Conservation (phyloP, 2,329 filamentous ascomycete genomes). For the Fusarium camptoceras region DNA sequence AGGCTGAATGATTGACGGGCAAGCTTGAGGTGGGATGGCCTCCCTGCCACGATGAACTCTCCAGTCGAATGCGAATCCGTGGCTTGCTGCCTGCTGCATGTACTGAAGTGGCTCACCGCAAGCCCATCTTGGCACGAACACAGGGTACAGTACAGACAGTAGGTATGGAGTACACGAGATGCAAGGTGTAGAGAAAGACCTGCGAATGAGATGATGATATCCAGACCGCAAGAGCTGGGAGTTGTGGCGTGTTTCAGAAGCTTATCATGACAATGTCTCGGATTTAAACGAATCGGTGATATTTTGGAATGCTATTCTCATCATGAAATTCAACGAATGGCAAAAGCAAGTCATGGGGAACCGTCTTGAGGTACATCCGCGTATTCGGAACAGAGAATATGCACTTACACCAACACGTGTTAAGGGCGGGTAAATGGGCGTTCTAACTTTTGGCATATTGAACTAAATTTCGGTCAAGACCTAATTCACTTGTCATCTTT, state of each 20-base stretch:
- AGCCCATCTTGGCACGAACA: not conserved
- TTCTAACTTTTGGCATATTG: not conserved
- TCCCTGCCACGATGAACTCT: conserved; percentile 2
- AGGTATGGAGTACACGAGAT: not conserved
- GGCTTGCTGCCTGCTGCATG: not conserved
- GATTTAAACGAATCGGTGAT: not conserved
- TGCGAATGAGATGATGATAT: conserved; percentile 10
- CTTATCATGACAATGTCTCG: not conserved
- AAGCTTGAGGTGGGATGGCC: not conserved
- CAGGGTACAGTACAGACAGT: not conserved
- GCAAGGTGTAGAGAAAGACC: not conserved
- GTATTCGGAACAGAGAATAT: conserved; percentile 20
- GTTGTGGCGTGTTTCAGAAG: not conserved
- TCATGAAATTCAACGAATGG: not conserved
- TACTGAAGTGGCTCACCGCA: conserved; percentile 15
- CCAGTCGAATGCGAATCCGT: conserved; percentile 11
- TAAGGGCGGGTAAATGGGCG: not conserved
- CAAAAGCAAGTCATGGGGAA: not conserved
- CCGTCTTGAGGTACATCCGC: conserved; percentile 3
- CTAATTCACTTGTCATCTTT: conserved; percentile 3
- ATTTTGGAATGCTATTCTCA: conserved; percentile 1
- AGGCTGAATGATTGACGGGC: conserved; percentile 23
- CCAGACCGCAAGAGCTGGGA: conserved; percentile 15
- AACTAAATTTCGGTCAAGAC: not conserved
- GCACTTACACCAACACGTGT: not conserved